These are phyloP conservation scores for Citrus sinensis DNA, from an alignment of 345 rosid species.

Conservation along the genomic window DNA sequence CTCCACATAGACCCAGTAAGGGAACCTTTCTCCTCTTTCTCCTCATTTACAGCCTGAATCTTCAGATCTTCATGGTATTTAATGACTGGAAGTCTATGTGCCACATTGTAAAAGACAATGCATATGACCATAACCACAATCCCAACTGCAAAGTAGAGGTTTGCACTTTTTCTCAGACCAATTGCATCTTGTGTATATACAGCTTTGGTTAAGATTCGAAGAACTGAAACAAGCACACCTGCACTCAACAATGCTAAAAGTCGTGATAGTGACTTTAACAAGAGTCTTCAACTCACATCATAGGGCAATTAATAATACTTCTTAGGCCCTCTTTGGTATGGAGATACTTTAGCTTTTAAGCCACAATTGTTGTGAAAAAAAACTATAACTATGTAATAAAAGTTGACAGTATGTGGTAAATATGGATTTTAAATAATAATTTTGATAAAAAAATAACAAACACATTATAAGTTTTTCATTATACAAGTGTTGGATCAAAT, in stretches of 20 bases:
- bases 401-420: no score
- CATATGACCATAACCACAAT: slow-evolving; percentile 76
- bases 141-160: slow-evolving; percentile 68
- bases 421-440: no score
- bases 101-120: slow-evolving; percentile 63
- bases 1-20: slow-evolving; percentile 62
- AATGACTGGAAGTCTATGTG: slow-evolving; percentile 71
- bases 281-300: not conserved
- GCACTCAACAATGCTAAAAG: slow-evolving; percentile 21
- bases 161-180: slow-evolving; percentile 79
- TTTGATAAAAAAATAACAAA: no score
- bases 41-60: slow-evolving; percentile 50
- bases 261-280: not conserved
- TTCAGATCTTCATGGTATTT: slow-evolving; percentile 67
- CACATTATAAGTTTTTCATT: no score
- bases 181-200: slow-evolving; percentile 60
- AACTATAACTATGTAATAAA: no score
- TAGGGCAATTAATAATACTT: not conserved
- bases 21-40: slow-evolving; percentile 44
- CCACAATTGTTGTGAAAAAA: no score
- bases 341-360: no score
- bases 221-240: slow-evolving; percentile 90
- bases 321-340: no score
- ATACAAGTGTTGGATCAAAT: no score
- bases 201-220: slow-evolving; percentile 82